Conservation (phyloP, 2,329 filamentous ascomycete species). For the Diaporthe ilicicola region DNA sequence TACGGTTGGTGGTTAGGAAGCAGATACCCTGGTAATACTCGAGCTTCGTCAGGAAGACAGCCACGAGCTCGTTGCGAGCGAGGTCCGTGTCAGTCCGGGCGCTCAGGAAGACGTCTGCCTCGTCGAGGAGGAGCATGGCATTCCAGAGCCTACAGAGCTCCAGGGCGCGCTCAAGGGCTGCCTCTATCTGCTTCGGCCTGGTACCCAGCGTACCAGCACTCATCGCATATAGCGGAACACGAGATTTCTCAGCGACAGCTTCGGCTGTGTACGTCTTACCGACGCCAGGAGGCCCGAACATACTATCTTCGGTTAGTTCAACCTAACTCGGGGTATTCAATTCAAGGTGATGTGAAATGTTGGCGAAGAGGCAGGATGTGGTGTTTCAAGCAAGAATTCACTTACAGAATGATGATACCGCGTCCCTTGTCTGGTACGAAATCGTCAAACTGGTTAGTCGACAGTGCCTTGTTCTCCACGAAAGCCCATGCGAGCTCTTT, state of each 20-base stretch:
- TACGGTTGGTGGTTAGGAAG: conserved; percentile 49
- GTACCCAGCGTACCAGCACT: conserved; percentile 51
- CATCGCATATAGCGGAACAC: conserved; percentile 50
- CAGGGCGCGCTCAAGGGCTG: conserved; percentile 43
- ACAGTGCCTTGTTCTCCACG: conserved; percentile 45
- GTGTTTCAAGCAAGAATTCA: neutral
- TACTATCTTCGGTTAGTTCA: no score
- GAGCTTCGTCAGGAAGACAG: conserved; percentile 44
- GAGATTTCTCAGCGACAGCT: conserved; percentile 48
- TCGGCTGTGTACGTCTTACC: conserved; percentile 51
- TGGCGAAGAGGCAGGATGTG: neutral
- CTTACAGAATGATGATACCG: conserved; percentile 26
- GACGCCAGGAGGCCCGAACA: conserved; percentile 48
- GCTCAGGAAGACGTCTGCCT: conserved; percentile 53
- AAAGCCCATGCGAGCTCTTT: conserved; percentile 51
- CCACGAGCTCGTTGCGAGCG: conserved; percentile 50
- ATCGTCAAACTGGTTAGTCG: conserved; percentile 43
- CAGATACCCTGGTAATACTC: conserved; percentile 50
- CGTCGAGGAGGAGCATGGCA: conserved; percentile 53
- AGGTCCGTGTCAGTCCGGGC: conserved; percentile 45
- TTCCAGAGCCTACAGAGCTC: conserved; percentile 50
- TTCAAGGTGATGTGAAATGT: no score
- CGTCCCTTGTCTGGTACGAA: conserved; percentile 46
- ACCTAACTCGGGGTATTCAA: no score
- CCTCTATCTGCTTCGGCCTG: conserved; percentile 44